Conservation (phyloP, 768 basidiomycete genomes). For the Phylloporus arenicola region DNA sequence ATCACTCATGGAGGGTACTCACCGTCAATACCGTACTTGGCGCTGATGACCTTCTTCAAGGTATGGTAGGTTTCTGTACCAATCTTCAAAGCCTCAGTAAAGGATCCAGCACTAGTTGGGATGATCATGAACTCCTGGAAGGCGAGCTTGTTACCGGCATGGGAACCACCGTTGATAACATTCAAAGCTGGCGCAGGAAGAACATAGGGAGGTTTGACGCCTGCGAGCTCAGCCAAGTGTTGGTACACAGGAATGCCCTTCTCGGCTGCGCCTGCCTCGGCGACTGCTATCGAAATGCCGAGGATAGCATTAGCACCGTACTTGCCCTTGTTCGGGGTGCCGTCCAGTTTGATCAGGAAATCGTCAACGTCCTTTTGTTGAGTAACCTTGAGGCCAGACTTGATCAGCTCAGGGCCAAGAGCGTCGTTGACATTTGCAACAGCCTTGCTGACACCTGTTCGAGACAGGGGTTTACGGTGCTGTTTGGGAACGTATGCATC, state of each 20-base stretch:
- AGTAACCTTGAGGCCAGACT: slow-evolving; percentile 77
- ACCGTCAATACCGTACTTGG: slow-evolving; percentile 99
- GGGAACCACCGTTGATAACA: slow-evolving; percentile 99
- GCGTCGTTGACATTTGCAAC: slow-evolving; percentile 89
- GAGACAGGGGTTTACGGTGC: background rate
- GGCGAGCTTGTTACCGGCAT: slow-evolving; percentile 98
- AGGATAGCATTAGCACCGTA: slow-evolving; percentile 99
- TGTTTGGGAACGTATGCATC: background rate
- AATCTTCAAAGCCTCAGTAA: slow-evolving; percentile 98
- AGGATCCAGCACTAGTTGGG: slow-evolving; percentile 85
- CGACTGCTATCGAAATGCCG: slow-evolving; percentile 93
- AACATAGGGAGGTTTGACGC: slow-evolving; percentile 88
- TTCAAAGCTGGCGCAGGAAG: slow-evolving; percentile 95
- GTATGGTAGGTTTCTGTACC: slow-evolving; percentile 98
- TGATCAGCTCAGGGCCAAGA: slow-evolving; percentile 86
- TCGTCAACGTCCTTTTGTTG: slow-evolving; percentile 95
- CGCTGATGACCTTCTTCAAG: slow-evolving; percentile 97
- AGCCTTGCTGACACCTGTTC: slow-evolving; percentile 84
- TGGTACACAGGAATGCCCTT: slow-evolving; percentile 94
- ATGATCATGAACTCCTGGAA: slow-evolving; percentile 99
- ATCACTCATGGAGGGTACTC: slow-evolving; percentile 19
- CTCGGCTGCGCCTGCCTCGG: slow-evolving; percentile 90
- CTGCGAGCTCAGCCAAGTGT: slow-evolving; percentile 94
- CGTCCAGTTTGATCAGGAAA: slow-evolving; percentile 96
- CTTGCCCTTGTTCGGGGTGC: slow-evolving; percentile 97